Evolutionary conservation across 176 grass and related monocot species (phyloP).

Genomic region (Aechmea fasciata): DNA sequence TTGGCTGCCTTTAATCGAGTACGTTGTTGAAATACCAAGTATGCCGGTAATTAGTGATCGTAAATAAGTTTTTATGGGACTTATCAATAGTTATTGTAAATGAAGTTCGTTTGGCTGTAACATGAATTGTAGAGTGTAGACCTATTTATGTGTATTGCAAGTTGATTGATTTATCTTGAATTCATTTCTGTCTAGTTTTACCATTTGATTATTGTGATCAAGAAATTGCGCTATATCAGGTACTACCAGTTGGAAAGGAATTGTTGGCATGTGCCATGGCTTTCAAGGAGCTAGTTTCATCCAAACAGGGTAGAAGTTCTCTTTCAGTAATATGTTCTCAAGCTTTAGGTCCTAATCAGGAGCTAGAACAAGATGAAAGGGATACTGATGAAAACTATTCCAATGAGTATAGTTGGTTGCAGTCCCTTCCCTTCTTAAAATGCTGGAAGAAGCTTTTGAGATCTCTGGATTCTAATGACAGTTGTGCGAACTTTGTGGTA

Average conservation of each 20-base stretch:
- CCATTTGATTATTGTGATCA: neutral
- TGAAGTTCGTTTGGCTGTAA: neutral
- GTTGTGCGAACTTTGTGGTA: conserved; percentile 34
- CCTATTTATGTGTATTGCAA: neutral
- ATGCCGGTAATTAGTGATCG: no score
- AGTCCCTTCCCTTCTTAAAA: conserved; percentile 22
- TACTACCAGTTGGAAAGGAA: conserved; percentile 64
- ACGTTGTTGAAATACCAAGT: no score
- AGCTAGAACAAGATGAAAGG: conserved; percentile 20
- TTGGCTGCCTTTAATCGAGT: no score
- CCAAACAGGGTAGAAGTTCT: conserved; percentile 43
- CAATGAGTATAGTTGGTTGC: conserved; percentile 13
- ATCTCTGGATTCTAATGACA: conserved; percentile 34
- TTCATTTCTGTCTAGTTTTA: neutral
- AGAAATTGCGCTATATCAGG: conserved; percentile 23
- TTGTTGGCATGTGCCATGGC: conserved; percentile 67
- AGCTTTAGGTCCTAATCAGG: conserved; percentile 12
- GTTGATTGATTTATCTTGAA: neutral
- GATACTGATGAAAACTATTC: conserved; percentile 1
- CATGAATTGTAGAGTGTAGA: neutral
- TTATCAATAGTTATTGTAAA: neutral
- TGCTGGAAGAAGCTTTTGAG: conserved; percentile 38
- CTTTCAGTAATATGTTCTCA: conserved; percentile 24
- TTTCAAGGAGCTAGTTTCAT: conserved; percentile 73
- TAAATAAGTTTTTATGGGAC: neutral